phyloP scores from a whole-genome alignment of 2,329 filamentous ascomycete species.

The Diplodia sapinea region DNA sequence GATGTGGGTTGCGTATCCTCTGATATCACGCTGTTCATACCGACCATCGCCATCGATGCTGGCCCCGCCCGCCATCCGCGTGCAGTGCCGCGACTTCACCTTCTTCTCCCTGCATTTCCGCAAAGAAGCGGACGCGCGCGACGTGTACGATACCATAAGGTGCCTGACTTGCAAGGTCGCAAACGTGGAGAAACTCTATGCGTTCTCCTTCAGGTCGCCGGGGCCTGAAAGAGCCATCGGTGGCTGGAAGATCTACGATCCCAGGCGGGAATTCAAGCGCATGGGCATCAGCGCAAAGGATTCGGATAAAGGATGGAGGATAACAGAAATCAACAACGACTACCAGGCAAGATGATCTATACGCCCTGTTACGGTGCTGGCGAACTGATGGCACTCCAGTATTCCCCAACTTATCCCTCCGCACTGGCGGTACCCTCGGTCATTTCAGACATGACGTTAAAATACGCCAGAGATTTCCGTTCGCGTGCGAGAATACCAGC shows the following conservation, averaged over 20 bases:
- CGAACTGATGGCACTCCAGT: conserved; percentile 50
- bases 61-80: conserved; percentile 78
- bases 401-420: conserved; percentile 90
- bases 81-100: conserved; percentile 91
- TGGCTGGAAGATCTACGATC: conserved; percentile 85
- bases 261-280: conserved; percentile 81
- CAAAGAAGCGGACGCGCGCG: conserved; percentile 74
- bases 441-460: conserved; percentile 96
- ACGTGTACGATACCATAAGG: conserved; percentile 87
- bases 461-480: conserved; percentile 88
- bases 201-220: conserved; percentile 81
- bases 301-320: conserved; percentile 81
- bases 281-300: conserved; percentile 86
- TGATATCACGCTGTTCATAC: conserved; percentile 81
- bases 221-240: conserved; percentile 74
- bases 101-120: conserved; percentile 90
- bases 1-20: conserved; percentile 93
- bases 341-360: conserved; percentile 62
- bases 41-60: conserved; percentile 75
- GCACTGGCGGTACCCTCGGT: conserved; percentile 81
- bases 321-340: conserved; percentile 87
- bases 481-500: conserved; percentile 88
- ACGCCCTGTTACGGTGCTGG: too few species aligned
- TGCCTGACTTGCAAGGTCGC: conserved; percentile 80
- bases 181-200: conserved; percentile 85